These are phyloP conservation scores for Aspergillus hiratsukae DNA, from an alignment of 2,329 filamentous ascomycete species.

Conservation along the genomic window DNA sequence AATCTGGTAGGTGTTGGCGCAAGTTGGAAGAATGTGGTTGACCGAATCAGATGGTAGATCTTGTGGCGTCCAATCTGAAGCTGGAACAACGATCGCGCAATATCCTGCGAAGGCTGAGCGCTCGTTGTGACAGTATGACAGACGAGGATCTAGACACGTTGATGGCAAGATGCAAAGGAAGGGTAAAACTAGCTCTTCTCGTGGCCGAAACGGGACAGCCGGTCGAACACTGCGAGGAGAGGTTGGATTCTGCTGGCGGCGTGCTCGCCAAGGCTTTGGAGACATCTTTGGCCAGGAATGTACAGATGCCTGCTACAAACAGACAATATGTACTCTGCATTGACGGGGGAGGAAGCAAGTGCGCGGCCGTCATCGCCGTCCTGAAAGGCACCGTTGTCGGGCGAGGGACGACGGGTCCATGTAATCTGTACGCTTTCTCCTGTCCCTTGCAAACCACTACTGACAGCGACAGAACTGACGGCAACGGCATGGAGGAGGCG, in stretches of 20 bases:
- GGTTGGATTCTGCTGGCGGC: slow-evolving; percentile 19
- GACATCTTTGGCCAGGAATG: not conserved
- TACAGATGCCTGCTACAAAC: not conserved
- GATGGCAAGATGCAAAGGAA: slow-evolving; percentile 23
- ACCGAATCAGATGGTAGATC: slow-evolving; percentile 31
- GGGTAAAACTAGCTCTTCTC: slow-evolving; percentile 33
- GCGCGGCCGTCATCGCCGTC: slow-evolving; percentile 35
- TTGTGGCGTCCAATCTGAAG: slow-evolving; percentile 38
- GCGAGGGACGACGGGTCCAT: slow-evolving; percentile 32
- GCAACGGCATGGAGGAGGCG: slow-evolving; percentile 16
- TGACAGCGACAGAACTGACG: slow-evolving; percentile 14
- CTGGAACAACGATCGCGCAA: slow-evolving; percentile 33
- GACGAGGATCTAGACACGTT: slow-evolving; percentile 26
- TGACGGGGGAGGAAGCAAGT: slow-evolving; percentile 43
- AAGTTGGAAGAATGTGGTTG: not conserved
- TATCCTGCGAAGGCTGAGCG: slow-evolving; percentile 27
- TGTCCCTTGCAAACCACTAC: not conserved
- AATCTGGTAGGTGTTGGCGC: slow-evolving; percentile 32
- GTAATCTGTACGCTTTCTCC: slow-evolving; percentile 34
- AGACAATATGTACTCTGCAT: slow-evolving; percentile 32
- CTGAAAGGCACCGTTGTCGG: slow-evolving; percentile 17
- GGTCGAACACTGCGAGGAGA: slow-evolving; percentile 19
- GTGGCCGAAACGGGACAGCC: slow-evolving; percentile 21
- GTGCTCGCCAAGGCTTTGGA: slow-evolving; percentile 21
- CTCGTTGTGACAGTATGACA: slow-evolving; percentile 10